A percentile compares a stretch with the other conserved stretches of the same genome.
These are phyloP conservation scores for Trichocladium antarcticum DNA, from an alignment of 495 filamentous ascomycete species.

Conservation along the genomic window DNA sequence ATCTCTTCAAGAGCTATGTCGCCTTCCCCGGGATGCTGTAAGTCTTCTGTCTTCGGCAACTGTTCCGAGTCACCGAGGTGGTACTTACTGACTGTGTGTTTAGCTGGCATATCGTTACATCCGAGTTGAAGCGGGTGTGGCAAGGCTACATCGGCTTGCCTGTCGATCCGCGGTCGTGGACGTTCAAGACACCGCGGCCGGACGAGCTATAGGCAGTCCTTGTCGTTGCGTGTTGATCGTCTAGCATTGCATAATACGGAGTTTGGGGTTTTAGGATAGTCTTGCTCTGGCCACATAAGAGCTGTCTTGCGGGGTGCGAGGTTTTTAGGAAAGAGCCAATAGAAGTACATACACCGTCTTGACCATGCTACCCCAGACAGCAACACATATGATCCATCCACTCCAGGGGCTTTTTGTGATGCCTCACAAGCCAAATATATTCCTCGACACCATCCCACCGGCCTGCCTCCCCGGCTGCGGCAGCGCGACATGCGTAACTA, in stretches of 20 bases:
- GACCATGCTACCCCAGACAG: neutral
- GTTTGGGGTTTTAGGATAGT: slow-evolving; percentile 9
- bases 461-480: slow-evolving; percentile 16
- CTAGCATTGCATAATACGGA: slow-evolving; percentile 8
- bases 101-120: slow-evolving; percentile 49
- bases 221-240: neutral
- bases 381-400: neutral
- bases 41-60: slow-evolving; percentile 32
- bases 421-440: slow-evolving; percentile 10
- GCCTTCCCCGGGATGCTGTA: slow-evolving; percentile 57
- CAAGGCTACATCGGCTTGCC: slow-evolving; percentile 71
- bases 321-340: neutral
- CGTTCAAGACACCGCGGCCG: slow-evolving; percentile 41
- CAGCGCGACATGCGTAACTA: slow-evolving; percentile 47
- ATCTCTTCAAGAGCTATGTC: slow-evolving; percentile 61
- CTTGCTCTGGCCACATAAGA: neutral
- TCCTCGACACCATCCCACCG: slow-evolving; percentile 6
- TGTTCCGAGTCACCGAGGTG: neutral
- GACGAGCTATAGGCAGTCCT: slow-evolving; percentile 37
- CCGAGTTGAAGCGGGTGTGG: slow-evolving; percentile 55
- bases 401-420: neutral
- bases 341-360: neutral
- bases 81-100: slow-evolving; percentile 12
- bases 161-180: slow-evolving; percentile 57
- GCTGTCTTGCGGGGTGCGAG: neutral